Evolutionary conservation across 352 stramenopile species (phyloP).

Genomic region (Phytopythium cucurbitacearum): DNA sequence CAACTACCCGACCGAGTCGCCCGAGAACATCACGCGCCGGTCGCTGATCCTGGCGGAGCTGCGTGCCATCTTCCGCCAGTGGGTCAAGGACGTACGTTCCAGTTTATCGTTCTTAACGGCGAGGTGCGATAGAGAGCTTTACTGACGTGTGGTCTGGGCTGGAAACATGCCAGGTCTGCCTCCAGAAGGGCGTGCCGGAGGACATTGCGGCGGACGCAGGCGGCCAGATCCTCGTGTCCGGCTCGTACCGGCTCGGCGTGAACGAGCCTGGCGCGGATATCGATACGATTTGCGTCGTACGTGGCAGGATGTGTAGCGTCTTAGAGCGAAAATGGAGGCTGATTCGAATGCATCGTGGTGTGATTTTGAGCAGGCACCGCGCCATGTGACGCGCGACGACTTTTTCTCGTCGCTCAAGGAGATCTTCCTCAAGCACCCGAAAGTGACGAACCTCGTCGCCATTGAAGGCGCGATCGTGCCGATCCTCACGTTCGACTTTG

Average conservation of each 20-base stretch:
- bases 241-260: slow-evolving; percentile 95
- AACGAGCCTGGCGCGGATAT: slow-evolving; percentile 97
- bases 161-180: slow-evolving; percentile 33
- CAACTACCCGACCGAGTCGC: slow-evolving; percentile 71
- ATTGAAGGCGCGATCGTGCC: slow-evolving; percentile 93
- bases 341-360: background rate
- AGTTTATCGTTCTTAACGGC: background rate
- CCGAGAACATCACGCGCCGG: slow-evolving; percentile 79
- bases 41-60: slow-evolving; percentile 84
- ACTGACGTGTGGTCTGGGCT: background rate
- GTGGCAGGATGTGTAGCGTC: background rate
- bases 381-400: slow-evolving; percentile 93
- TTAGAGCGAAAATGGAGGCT: background rate
- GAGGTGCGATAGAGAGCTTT: too few relatives aligned
- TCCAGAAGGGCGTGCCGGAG: slow-evolving; percentile 80
- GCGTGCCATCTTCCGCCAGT: slow-evolving; percentile 78
- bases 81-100: slow-evolving; percentile 61
- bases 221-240: slow-evolving; percentile 87
- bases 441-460: slow-evolving; percentile 85
- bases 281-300: slow-evolving; percentile 94
- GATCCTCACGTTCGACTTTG: slow-evolving; percentile 98
- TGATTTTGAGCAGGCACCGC: slow-evolving; percentile 65
- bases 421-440: slow-evolving; percentile 90
- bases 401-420: slow-evolving; percentile 95
- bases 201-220: slow-evolving; percentile 82